Percentiles rank a stretch among this genome's conserved stretches.
phyloP scores from a whole-genome alignment of 768 basidiomycete species.

The Tylopilus balloui region DNA sequence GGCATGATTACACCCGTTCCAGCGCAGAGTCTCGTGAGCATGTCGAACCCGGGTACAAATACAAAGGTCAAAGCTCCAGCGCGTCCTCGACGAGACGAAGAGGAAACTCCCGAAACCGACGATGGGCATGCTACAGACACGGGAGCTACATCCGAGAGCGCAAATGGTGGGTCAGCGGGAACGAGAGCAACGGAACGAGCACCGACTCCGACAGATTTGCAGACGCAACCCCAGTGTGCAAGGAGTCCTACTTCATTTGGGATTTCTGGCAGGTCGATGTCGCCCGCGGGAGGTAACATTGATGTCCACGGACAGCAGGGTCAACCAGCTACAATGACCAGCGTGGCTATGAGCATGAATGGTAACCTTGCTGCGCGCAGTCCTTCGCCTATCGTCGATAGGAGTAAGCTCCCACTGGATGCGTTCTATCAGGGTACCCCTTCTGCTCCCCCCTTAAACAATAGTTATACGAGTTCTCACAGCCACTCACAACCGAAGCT shows the following conservation, averaged over 20 bases:
- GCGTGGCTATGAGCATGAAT: constrained; percentile 50
- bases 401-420: constrained; percentile 54
- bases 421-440: constrained; percentile 48
- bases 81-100: constrained; percentile 45
- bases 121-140: constrained; percentile 49
- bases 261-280: constrained; percentile 50
- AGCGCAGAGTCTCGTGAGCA: constrained; percentile 9
- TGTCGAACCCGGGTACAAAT: constrained; percentile 23
- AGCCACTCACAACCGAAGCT: constrained; percentile 32
- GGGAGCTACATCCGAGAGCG: constrained; percentile 40
- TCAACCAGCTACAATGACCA: constrained; percentile 46
- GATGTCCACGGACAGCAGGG: constrained; percentile 23
- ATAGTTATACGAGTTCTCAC: constrained; percentile 45
- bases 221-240: constrained; percentile 33
- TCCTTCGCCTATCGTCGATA: constrained; percentile 55
- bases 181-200: constrained; percentile 41
- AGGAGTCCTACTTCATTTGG: constrained; percentile 53
- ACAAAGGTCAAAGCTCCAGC: constrained; percentile 49
- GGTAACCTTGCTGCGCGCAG: constrained; percentile 46
- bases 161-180: constrained; percentile 25
- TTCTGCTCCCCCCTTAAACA: constrained; percentile 43
- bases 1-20: constrained; percentile 14
- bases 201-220: constrained; percentile 50
- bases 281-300: constrained; percentile 43
- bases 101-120: constrained; percentile 39